Percentiles rank a stretch among this genome's conserved stretches.
These are phyloP conservation scores for Gilbertella persicaria DNA, from an alignment of 371 early-diverging fungal genomes.

Conservation along the genomic window DNA sequence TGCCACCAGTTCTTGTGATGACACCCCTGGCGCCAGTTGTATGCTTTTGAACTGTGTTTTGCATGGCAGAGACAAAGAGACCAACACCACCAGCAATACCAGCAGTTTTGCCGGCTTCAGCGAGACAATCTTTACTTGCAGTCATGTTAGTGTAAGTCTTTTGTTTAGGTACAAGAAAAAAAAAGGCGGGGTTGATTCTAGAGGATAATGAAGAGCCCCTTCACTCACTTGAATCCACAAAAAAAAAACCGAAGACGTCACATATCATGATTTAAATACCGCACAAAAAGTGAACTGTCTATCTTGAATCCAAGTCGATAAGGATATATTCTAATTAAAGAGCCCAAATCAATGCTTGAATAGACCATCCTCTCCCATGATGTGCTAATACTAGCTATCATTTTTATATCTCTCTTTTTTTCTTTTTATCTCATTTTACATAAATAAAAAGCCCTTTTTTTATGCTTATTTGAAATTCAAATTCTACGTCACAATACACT, in stretches of 20 bases:
- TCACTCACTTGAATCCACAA: neutral
- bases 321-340: too few species aligned
- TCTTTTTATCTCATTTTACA: too few species aligned
- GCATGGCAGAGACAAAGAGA: slow-evolving; percentile 71
- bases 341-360: too few species aligned
- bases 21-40: slow-evolving; percentile 68
- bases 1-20: slow-evolving; percentile 68
- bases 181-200: slow-evolving; percentile 7
- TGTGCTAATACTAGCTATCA: too few species aligned
- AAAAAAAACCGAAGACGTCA: neutral
- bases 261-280: too few species aligned
- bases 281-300: too few species aligned
- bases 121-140: slow-evolving; percentile 54
- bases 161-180: slow-evolving; percentile 7
- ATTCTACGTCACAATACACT: too few species aligned
- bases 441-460: too few species aligned
- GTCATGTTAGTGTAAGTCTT: slow-evolving; percentile 30
- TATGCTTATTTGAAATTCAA: too few species aligned
- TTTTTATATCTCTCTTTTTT: too few species aligned
- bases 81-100: slow-evolving; percentile 67
- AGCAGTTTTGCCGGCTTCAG: slow-evolving; percentile 57
- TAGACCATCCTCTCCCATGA: too few species aligned
- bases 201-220: neutral
- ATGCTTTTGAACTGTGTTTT: slow-evolving; percentile 70
- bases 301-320: too few species aligned